These are phyloP conservation scores for Paraleonurus japonicus DNA, from an alignment of 257 asterid genomes.

Conservation along the genomic window DNA sequence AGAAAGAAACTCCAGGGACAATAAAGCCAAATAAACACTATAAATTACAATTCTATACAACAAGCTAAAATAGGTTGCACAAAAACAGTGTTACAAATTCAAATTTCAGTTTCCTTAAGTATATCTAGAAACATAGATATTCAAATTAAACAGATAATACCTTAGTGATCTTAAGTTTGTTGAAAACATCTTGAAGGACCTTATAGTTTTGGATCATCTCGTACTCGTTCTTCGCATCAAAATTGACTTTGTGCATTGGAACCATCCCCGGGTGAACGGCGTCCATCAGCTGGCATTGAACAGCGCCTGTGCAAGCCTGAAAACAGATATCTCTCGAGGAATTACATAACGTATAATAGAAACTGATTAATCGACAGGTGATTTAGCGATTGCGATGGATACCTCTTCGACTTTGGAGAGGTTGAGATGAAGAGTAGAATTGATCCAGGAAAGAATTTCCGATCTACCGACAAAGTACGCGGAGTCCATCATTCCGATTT, in stretches of 20 bases:
- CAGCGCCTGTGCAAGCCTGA: slow-evolving; percentile 87
- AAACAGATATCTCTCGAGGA: neutral
- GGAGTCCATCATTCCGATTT: slow-evolving; percentile 82
- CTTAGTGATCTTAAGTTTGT: slow-evolving; percentile 81
- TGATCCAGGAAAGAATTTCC: slow-evolving; percentile 87
- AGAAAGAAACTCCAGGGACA: neutral
- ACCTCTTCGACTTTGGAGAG: slow-evolving; percentile 96
- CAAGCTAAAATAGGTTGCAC: neutral
- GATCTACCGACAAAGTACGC: slow-evolving; percentile 93
- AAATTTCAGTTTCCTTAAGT: neutral
- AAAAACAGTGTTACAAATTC: neutral
- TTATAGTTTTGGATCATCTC: slow-evolving; percentile 92
- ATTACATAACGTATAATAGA: neutral
- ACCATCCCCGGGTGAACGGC: slow-evolving; percentile 81
- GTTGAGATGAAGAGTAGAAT: slow-evolving; percentile 76
- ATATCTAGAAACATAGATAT: neutral
- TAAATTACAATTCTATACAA: neutral
- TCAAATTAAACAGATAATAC: slow-evolving; percentile 27
- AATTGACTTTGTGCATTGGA: slow-evolving; percentile 93
- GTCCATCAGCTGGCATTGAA: slow-evolving; percentile 93
- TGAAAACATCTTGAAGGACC: slow-evolving; percentile 90
- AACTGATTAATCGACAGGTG: neutral
- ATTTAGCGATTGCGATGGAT: neutral
- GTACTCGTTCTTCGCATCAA: slow-evolving; percentile 81
- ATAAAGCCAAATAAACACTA: neutral